Evolutionary conservation across 345 rosid species (phyloP).

Genomic region (Eucalyptus marginata): DNA sequence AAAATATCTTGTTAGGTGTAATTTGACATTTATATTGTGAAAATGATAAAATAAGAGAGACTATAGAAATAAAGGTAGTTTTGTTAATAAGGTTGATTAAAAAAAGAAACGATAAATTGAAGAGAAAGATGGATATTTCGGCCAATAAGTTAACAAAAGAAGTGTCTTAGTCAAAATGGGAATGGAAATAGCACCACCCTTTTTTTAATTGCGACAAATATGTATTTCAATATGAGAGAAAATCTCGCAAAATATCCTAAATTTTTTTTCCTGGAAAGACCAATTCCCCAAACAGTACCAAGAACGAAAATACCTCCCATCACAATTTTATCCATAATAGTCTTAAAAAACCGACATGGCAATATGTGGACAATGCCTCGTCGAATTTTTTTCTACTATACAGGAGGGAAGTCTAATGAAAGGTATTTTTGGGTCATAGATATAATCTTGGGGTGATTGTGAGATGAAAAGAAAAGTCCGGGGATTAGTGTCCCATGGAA

Average conservation of each 20-base stretch:
- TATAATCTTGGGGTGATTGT: not conserved
- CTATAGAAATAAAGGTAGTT: no score
- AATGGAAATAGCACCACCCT: no score
- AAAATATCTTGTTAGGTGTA: no score
- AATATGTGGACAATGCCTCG: not conserved
- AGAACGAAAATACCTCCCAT: not conserved
- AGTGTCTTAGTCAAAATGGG: no score
- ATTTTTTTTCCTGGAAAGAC: not conserved
- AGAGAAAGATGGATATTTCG: no score
- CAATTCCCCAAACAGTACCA: not conserved
- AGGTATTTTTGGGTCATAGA: not conserved
- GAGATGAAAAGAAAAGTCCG: not conserved
- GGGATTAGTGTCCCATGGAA: not conserved
- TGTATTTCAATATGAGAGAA: not conserved
- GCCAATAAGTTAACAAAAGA: no score
- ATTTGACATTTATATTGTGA: no score
- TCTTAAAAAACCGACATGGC: not conserved
- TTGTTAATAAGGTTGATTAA: no score
- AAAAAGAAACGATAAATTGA: no score
- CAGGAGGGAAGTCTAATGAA: not conserved
- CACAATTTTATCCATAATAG: not conserved
- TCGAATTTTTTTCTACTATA: not conserved
- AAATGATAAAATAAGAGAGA: no score
- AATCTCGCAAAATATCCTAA: not conserved
- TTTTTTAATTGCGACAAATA: not conserved